Evolutionary conservation across 75 land plant genomes (phyloP).

Genomic region (Picea sitchensis): DNA sequence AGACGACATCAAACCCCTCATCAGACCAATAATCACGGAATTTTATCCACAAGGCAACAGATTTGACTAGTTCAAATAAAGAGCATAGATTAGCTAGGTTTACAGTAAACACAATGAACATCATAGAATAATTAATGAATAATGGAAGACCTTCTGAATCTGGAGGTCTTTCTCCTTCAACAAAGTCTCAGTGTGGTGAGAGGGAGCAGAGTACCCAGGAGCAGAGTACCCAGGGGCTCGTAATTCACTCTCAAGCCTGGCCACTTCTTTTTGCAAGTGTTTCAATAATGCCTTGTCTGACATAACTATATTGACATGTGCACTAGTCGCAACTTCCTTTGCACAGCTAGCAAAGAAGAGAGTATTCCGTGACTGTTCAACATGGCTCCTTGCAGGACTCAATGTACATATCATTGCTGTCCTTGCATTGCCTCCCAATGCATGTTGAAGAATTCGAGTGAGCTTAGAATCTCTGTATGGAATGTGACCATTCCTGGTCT

Average conservation of each 20-base stretch:
- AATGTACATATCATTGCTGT: conserved; percentile 99
- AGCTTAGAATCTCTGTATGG: conserved; percentile 97
- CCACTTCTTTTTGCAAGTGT: conserved; percentile 90
- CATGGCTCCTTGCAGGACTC: conserved; percentile 92
- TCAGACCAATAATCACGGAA: not conserved
- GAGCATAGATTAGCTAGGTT: conserved; percentile 1
- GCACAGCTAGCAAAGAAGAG: conserved; percentile 94
- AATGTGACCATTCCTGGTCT: conserved; percentile 77
- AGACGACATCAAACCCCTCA: not conserved
- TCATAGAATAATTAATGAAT: not conserved
- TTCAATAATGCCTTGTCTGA: conserved; percentile 97
- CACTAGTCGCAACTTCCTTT: conserved; percentile 90
- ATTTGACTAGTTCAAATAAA: not conserved
- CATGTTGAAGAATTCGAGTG: conserved; percentile 85
- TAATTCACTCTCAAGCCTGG: conserved; percentile 82
- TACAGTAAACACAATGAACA: not conserved
- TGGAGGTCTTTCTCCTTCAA: conserved; percentile 72
- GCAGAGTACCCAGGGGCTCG: conserved; percentile 26
- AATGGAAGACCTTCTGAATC: conserved; percentile 65
- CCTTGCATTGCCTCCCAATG: conserved; percentile 94
- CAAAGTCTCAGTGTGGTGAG: conserved; percentile 36
- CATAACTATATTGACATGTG: conserved; percentile 90
- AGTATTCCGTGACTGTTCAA: conserved; percentile 94
- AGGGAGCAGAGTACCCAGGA: conserved; percentile 18
- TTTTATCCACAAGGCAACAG: not conserved